Base-by-base conservation (phyloP, 306 rosid species). In the Sphenostylis stenocarpa region DNA sequence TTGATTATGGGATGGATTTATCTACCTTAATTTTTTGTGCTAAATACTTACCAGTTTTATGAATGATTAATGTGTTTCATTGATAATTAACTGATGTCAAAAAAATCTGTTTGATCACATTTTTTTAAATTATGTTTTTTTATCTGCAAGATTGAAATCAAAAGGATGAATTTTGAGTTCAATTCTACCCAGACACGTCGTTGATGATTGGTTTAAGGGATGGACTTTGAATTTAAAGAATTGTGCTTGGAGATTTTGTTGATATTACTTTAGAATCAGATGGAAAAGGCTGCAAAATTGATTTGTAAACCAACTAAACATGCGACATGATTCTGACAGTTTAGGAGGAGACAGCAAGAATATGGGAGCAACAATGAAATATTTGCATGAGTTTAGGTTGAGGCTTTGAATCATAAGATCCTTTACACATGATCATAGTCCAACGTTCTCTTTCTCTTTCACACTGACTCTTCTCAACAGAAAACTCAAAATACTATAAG, bases 321-420 rank as follows among this genome's bases (percentile, higher is more conserved):
- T 82, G 69, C 52, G 69, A 77, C 80, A 76, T 73, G 81, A 19
- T 80, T 76, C 67, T 81, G 83, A 56, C 66, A 80, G 72, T 52
- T 43, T 53, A 26, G 70, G 64, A 52, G 70, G 77, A 77, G 83
- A 86, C 75, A 43, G 31, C 77, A 78, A 38, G 82, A 81, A 75
- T 76, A 44, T 61, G 63, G 74, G 72, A 63, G 58, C 34, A 75
- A 55, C 29, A 82, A 49, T n/a, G 13, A 80, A 23, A 61, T 39
- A 13, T 72, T 77, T 68, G 17, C 29, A 43, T 9, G 34, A 62
- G 47, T 10, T 11, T 13, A 21, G 53, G 62, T 6, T 16, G 4
- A 21, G 70, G 45, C 56, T 80, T 80, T 44, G 75, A 44, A 39
- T 65, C 69, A 56, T 62, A 73, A 80, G 51, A 80, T 66, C 69